phyloP scores from a whole-genome alignment of 2,329 filamentous ascomycete species.

The Diaporthe sp. region DNA sequence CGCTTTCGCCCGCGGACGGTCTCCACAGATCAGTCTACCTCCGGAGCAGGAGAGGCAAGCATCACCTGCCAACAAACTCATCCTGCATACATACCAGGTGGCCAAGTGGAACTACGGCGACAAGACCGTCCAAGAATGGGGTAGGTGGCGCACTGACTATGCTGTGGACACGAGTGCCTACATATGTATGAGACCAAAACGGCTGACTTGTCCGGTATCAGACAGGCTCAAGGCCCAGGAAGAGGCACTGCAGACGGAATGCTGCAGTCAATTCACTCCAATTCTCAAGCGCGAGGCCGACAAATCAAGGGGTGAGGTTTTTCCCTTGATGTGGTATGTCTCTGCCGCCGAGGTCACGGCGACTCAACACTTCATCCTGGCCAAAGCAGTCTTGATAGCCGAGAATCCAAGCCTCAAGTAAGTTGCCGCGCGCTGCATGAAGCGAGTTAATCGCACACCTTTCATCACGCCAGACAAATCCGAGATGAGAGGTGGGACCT shows the following conservation, averaged over 20 bases:
- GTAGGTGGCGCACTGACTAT: background rate
- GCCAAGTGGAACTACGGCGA: conserved; percentile 13
- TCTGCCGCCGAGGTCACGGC: conserved; percentile 11
- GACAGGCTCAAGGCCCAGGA: conserved; percentile 8
- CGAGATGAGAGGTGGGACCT: background rate
- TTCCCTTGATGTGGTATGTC: background rate
- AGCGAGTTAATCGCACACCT: background rate
- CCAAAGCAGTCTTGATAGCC: background rate
- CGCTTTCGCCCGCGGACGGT: background rate
- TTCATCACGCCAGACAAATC: no score
- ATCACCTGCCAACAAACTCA: background rate
- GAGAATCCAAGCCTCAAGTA: conserved; percentile 10
- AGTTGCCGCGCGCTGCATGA: background rate
- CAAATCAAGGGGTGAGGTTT: conserved; percentile 11
- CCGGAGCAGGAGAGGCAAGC: background rate
- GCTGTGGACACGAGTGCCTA: background rate
- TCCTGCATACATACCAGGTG: conserved; percentile 14
- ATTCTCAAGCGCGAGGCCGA: background rate
- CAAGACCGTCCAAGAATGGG: conserved; percentile 15
- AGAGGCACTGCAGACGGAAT: background rate
- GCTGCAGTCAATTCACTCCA: conserved; percentile 5
- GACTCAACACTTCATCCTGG: conserved; percentile 15
- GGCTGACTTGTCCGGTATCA: background rate
- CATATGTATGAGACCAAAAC: background rate
- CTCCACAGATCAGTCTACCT: conserved; percentile 2